A percentile compares a stretch with the other conserved stretches of the same genome.
phyloP scores from a whole-genome alignment of 2,329 filamentous ascomycete species.

The Lojkania enalia region DNA sequence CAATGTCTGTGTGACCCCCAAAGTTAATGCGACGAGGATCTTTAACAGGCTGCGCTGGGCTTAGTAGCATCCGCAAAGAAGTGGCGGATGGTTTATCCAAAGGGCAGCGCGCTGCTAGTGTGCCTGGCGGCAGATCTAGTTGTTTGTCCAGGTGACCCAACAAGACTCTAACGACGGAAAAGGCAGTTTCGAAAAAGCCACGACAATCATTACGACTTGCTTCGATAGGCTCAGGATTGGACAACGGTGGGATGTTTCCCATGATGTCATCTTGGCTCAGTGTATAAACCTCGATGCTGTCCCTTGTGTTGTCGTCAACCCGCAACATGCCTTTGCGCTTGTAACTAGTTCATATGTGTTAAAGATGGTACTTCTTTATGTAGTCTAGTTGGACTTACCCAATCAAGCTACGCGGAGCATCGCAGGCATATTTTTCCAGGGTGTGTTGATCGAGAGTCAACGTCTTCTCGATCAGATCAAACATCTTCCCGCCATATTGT shows the following conservation, averaged over 20 bases:
- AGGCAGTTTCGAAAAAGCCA: slow-evolving; percentile 4
- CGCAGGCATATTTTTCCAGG: slow-evolving; percentile 7
- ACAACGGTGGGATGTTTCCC: neutral
- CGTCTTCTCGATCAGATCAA: slow-evolving; percentile 7
- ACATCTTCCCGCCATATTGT: slow-evolving; percentile 10
- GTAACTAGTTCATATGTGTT: slow-evolving; percentile 6
- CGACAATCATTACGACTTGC: neutral
- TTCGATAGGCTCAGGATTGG: slow-evolving; percentile 8
- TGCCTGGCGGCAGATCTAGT: slow-evolving; percentile 23
- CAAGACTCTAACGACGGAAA: neutral
- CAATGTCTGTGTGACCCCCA: slow-evolving; percentile 41
- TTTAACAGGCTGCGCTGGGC: slow-evolving; percentile 20
- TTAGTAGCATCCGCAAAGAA: slow-evolving; percentile 20
- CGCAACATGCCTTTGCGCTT: slow-evolving; percentile 14
- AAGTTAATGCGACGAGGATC: slow-evolving; percentile 3
- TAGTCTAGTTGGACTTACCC: slow-evolving; percentile 4
- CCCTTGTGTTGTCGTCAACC: slow-evolving; percentile 3
- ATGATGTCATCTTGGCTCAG: slow-evolving; percentile 11
- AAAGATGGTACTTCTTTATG: neutral
- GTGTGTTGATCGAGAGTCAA: slow-evolving; percentile 5
- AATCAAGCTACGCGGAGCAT: slow-evolving; percentile 7
- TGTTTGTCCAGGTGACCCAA: slow-evolving; percentile 6
- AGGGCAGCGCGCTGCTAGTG: slow-evolving; percentile 25
- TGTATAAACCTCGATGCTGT: slow-evolving; percentile 7
- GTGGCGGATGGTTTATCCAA: slow-evolving; percentile 31